phyloP scores from a whole-genome alignment of 2,329 filamentous ascomycete species.

The Cadophora luteo-olivacea region DNA sequence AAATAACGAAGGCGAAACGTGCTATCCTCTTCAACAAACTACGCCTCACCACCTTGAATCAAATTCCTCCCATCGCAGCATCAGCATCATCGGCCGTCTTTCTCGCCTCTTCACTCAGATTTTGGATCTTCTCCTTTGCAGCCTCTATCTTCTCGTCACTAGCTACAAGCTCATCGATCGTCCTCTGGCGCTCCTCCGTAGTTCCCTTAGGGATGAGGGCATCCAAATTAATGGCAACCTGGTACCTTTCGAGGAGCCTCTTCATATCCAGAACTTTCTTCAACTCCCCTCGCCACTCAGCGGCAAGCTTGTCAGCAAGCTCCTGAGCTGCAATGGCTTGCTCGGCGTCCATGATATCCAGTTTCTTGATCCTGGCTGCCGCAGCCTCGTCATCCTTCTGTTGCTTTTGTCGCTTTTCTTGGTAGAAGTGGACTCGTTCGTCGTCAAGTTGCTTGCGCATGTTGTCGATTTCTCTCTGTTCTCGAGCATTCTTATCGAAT shows the following conservation, averaged over 20 bases:
- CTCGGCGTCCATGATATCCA: conserved; percentile 3
- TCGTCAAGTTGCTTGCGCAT: not conserved
- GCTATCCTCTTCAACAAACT: not conserved
- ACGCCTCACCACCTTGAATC: not conserved
- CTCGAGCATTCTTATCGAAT: not conserved
- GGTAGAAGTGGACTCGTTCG: not conserved
- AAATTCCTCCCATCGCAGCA: conserved; percentile 7
- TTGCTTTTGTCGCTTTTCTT: not conserved
- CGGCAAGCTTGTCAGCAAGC: conserved; percentile 12
- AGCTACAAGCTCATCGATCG: conserved; percentile 7
- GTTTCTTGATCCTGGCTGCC: not conserved
- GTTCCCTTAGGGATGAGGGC: not conserved
- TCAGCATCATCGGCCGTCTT: not conserved
- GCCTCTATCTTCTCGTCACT: not conserved
- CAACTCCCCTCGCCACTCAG: conserved; percentile 18
- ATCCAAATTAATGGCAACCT: conserved; percentile 16
- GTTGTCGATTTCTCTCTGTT: not conserved
- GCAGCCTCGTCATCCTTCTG: not conserved
- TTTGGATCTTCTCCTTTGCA: not conserved
- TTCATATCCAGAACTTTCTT: conserved; percentile 11
- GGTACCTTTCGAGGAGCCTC: conserved; percentile 5
- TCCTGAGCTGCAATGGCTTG: conserved; percentile 8
- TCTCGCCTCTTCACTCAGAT: not conserved
- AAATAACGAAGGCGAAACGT: not conserved
- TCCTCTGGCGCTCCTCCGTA: not conserved